Conservation (phyloP, 169 alveolate genomes). For the Toxoplasma gondii region DNA sequence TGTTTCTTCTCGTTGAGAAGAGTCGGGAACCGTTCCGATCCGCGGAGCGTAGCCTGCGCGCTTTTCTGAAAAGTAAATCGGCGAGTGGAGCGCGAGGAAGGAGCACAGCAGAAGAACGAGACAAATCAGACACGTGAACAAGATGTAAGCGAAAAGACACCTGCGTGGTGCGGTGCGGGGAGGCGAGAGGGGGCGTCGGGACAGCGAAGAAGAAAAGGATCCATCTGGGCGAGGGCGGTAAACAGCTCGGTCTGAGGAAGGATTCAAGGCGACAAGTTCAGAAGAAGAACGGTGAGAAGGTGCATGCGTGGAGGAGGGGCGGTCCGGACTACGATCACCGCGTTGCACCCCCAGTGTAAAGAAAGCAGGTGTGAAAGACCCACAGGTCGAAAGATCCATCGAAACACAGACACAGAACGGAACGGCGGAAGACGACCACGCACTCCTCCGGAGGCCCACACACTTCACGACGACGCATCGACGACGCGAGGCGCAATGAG, state of each 20-base stretch:
- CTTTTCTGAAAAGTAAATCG: not conserved
- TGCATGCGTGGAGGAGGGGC: not conserved
- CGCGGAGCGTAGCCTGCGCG: not conserved
- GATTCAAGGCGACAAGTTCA: not conserved
- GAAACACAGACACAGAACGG: too few species aligned
- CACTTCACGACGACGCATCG: too few species aligned
- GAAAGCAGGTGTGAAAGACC: too few species aligned
- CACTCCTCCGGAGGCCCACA: too few species aligned
- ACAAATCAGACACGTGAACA: not conserved
- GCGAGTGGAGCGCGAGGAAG: constrained; percentile 15
- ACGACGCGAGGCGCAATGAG: too few species aligned
- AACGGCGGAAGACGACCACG: too few species aligned
- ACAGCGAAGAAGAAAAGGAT: not conserved
- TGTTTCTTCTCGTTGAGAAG: not conserved
- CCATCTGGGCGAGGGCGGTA: not conserved
- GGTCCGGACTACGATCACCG: not conserved
- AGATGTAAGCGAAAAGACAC: not conserved
- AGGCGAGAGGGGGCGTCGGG: not conserved
- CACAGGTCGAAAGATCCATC: too few species aligned
- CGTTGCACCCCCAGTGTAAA: too few species aligned
- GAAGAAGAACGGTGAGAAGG: not conserved
- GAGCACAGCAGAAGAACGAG: not conserved
- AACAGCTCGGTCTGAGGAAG: not conserved
- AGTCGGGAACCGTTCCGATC: not conserved
- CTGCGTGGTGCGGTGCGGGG: not conserved